phyloP scores from a whole-genome alignment of 2,329 filamentous ascomycete species.

The Huntiella moniliformis region DNA sequence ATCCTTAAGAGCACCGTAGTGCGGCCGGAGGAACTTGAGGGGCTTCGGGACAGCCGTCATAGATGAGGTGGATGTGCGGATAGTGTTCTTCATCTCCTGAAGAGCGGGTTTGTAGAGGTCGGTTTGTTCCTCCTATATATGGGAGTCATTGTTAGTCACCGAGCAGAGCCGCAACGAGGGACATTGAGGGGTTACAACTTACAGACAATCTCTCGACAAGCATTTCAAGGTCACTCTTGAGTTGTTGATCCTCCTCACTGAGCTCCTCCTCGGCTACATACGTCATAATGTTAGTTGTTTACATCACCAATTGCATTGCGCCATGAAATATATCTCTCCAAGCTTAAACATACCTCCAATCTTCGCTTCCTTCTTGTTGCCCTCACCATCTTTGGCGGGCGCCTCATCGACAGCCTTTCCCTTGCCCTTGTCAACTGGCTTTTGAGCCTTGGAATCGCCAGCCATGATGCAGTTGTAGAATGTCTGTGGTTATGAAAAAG shows the following conservation, averaged over 20 bases:
- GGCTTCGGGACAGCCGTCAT: constrained; percentile 99
- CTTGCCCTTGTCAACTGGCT: constrained; percentile 85
- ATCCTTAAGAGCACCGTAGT: constrained; percentile 78
- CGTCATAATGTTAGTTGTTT: constrained; percentile 2
- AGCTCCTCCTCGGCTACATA: constrained; percentile 53
- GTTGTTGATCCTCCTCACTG: constrained; percentile 92
- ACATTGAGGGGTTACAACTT: constrained; percentile 15
- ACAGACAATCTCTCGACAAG: constrained; percentile 87
- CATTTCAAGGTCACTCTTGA: constrained; percentile 97
- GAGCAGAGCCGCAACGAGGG: constrained; percentile 4
- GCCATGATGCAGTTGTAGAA: constrained; percentile 42
- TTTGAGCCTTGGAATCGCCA: constrained; percentile 76
- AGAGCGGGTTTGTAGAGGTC: constrained; percentile 81
- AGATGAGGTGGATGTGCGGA: constrained; percentile 97
- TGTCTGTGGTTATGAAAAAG: too few relatives aligned
- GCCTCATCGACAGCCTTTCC: constrained; percentile 63
- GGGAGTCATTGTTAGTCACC: background rate
- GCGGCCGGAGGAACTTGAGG: constrained; percentile 89
- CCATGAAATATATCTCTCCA: background rate
- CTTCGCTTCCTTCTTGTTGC: constrained; percentile 55
- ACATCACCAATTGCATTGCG: background rate
- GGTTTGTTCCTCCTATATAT: constrained; percentile 56
- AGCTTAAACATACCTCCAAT: constrained; percentile 22
- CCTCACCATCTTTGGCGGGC: constrained; percentile 32
- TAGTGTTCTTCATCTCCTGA: constrained; percentile 93